phyloP scores from a whole-genome alignment of 257 asterid genomes.

The Linaria vulgaris region DNA sequence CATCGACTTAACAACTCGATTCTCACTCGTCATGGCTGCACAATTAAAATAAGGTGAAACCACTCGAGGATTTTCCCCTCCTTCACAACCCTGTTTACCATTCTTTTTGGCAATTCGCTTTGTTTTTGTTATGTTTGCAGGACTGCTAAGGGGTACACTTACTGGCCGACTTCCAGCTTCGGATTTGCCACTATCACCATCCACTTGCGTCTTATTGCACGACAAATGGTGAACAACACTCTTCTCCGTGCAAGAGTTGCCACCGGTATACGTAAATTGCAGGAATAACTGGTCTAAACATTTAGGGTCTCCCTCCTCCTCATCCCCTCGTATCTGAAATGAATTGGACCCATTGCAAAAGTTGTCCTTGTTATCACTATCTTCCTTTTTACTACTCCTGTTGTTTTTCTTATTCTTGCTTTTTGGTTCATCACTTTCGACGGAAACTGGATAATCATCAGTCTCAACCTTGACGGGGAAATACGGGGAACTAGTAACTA shows the following conservation, averaged over 20 bases:
- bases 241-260: slow-evolving; percentile 8
- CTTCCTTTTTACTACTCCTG: slow-evolving; percentile 7
- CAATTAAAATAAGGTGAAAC: slow-evolving; percentile 52
- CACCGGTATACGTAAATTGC: slow-evolving; percentile 33
- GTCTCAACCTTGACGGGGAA: neutral
- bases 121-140: slow-evolving; percentile 20
- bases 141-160: neutral
- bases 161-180: neutral
- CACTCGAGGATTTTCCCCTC: slow-evolving; percentile 29
- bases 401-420: slow-evolving; percentile 2
- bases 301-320: slow-evolving; percentile 14
- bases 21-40: slow-evolving; percentile 31
- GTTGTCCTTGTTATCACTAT: slow-evolving; percentile 13
- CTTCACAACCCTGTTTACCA: slow-evolving; percentile 8
- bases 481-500: neutral
- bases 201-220: slow-evolving; percentile 2
- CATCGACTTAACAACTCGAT: neutral
- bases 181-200: neutral
- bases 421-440: slow-evolving; percentile 9
- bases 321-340: slow-evolving; percentile 15
- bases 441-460: neutral
- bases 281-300: slow-evolving; percentile 17
- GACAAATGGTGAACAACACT: slow-evolving; percentile 4
- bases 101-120: neutral
- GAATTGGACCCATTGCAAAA: neutral